Evolutionary conservation across 495 filamentous ascomycete genomes (phyloP), one percentile per base, ranked within the genome.

Genomic region (Penicillium paxilli): DNA sequence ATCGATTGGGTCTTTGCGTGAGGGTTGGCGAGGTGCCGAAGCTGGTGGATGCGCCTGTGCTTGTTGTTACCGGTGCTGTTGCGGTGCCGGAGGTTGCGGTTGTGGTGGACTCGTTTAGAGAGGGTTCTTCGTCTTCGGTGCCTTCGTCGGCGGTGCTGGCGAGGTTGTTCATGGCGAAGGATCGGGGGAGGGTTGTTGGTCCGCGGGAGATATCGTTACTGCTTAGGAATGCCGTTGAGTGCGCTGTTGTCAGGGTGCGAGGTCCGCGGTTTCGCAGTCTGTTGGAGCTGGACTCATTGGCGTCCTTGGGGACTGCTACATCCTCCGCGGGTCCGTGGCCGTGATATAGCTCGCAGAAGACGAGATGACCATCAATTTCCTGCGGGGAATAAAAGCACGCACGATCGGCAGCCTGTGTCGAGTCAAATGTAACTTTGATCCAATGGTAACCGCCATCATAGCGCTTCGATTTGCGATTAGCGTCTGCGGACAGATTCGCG

Each of bases 341-440:
- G 54, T 82, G 75, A 57, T 90, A 96, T 11, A 79, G 76, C 72
- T 96, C 90, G 44, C 88, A 91, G 64, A 83, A 88, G 24, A 96
- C 86, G 32, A 86, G 68, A 62, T 91, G 81, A 3, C 90, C 90
- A 44, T 89, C 79, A 32, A 96, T 84, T 49, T 79, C 79, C 66
- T 91, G 88, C 1, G 92, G 92, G 28, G 87, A 91, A 56, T 80
- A 79, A 57, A 85, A 88, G 48, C 85, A 75, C 20, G 91, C 92
- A 30, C 83, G 78, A 44, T 92, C 88, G 17, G 91, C 92, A 4
- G 91, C 86, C 52, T 87, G 81, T 26, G 83, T 78, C 5, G 88
- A 91, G 70, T 95, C 90, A 58, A 93, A 96, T 1, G 92, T 96
- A 47, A 96, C 80, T 63, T 96, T 96, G 59, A 96, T 89, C 92